These are phyloP conservation scores for Nemania bipapillata DNA, from an alignment of 2,329 filamentous ascomycete species.

Conservation along the genomic window DNA sequence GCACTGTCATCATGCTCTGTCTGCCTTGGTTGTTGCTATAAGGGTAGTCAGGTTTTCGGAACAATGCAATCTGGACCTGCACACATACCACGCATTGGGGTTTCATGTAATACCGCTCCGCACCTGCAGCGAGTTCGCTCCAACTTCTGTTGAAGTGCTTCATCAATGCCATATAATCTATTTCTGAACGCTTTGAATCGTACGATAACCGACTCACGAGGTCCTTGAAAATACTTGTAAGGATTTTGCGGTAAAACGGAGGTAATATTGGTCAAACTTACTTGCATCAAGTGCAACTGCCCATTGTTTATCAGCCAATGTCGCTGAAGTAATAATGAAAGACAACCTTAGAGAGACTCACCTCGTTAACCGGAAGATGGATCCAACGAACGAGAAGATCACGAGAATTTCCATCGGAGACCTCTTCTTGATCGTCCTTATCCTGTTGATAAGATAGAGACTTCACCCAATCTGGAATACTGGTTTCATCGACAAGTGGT, in stretches of 20 bases:
- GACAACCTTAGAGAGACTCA: not conserved
- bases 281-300: not conserved
- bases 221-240: not conserved
- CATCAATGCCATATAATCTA: slow-evolving; percentile 10
- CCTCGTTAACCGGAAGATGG: slow-evolving; percentile 1
- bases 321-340: not conserved
- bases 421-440: not conserved
- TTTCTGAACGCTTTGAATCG: not conserved
- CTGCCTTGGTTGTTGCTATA: not conserved
- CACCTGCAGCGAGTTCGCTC: slow-evolving; percentile 31
- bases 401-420: not conserved
- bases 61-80: not conserved
- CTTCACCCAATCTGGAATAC: not conserved
- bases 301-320: not conserved
- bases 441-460: not conserved
- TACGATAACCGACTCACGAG: not conserved
- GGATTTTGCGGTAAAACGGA: not conserved
- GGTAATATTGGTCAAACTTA: not conserved
- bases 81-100: slow-evolving; percentile 31
- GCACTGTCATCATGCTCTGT: not conserved
- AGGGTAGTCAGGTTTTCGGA: not conserved
- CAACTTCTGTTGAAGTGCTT: slow-evolving; percentile 32
- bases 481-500: not conserved
- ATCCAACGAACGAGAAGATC: not conserved
- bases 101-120: slow-evolving; percentile 30